A percentile compares a stretch with the other conserved stretches of the same genome.
Evolutionary conservation across 495 filamentous ascomycete species (phyloP).

Genomic region (Jackrogersella minutella): DNA sequence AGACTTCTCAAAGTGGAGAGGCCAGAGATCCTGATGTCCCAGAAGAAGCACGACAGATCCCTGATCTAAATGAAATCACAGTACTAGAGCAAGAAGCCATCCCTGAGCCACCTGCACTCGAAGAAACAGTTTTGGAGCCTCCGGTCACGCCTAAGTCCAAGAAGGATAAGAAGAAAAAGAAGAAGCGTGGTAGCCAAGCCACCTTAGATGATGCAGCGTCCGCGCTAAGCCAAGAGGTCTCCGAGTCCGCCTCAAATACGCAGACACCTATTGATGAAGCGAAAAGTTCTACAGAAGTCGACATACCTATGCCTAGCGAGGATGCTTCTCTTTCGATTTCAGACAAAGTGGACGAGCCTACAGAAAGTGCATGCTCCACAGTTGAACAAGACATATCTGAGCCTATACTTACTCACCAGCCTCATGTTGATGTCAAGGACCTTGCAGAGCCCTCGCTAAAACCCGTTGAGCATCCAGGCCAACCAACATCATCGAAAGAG

Average conservation of each 20-base stretch:
- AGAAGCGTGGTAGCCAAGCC: conserved; percentile 35
- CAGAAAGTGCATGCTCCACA: conserved; percentile 2
- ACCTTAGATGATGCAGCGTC: conserved; percentile 5
- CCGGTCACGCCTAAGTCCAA: conserved; percentile 37
- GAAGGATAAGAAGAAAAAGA: conserved; percentile 46
- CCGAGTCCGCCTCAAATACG: conserved; percentile 8
- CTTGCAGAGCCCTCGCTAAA: not conserved
- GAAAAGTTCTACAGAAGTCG: not conserved
- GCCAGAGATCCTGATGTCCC: not conserved
- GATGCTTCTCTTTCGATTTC: not conserved
- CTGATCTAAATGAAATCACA: conserved; percentile 4
- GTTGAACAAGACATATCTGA: conserved; percentile 20
- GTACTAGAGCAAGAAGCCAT: conserved; percentile 13
- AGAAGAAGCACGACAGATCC: conserved; percentile 9
- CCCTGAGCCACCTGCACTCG: conserved; percentile 12
- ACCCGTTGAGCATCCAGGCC: not conserved
- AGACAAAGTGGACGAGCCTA: conserved; percentile 1
- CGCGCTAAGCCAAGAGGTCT: not conserved
- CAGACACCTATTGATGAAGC: conserved; percentile 11
- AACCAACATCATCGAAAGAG: not conserved
- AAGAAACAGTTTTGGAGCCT: conserved; percentile 14
- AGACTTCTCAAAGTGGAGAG: conserved; percentile 9
- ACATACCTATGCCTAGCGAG: not conserved
- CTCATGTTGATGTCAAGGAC: conserved; percentile 10
- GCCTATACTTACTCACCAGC: not conserved